phyloP scores from a whole-genome alignment of 495 filamentous ascomycete species.

The Hyaloscypha variabilis region DNA sequence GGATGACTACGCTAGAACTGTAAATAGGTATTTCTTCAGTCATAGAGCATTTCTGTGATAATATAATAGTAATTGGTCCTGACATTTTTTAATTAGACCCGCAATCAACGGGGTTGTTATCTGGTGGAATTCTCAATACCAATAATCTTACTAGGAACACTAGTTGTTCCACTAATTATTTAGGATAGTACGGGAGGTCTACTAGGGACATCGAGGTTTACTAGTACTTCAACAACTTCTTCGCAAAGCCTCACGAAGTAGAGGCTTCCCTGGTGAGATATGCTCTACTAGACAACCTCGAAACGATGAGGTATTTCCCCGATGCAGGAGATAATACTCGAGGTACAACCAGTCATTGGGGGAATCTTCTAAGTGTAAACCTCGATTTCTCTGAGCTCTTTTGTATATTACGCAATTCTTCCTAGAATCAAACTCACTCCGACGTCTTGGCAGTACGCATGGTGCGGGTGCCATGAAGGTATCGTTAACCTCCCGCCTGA shows the following conservation, averaged over 20 bases:
- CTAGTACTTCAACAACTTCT: conserved; percentile 16
- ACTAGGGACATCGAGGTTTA: conserved; percentile 7
- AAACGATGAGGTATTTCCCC: conserved; percentile 16
- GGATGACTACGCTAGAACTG: no score
- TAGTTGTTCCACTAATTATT: no score
- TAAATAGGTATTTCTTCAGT: no score
- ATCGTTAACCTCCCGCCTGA: conserved; percentile 13
- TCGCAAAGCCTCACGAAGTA: not conserved
- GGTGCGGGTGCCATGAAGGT: conserved; percentile 18
- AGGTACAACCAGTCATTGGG: not conserved
- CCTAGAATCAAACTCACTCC: not conserved
- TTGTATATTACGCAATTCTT: no score
- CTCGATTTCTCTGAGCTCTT: no score
- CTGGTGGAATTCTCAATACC: no score
- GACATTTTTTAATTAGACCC: no score
- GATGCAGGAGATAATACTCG: conserved; percentile 16
- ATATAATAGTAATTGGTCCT: no score
- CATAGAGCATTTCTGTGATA: no score
- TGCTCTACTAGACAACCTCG: conserved; percentile 12
- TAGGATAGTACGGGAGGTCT: no score
- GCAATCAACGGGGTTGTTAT: no score
- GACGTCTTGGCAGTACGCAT: not conserved
- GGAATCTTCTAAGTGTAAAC: conserved; percentile 1
- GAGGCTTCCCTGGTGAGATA: not conserved
- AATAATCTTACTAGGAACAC: no score